Conservation (phyloP, 306 rosid species). For the Lathyrus oleraceus region DNA sequence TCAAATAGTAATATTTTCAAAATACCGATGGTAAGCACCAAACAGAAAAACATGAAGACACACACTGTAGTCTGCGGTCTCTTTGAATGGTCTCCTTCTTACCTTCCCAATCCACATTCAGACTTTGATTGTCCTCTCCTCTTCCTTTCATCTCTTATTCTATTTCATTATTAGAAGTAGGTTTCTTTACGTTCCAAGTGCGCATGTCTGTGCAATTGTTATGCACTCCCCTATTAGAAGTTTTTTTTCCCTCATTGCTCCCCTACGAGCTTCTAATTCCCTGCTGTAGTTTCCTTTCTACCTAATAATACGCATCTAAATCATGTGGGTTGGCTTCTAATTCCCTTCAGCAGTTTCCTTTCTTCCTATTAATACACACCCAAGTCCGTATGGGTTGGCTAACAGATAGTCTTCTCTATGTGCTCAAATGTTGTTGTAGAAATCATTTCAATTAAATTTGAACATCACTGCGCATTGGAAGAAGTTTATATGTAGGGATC, state of each 20-base stretch:
- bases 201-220: background rate
- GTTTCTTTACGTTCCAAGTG: background rate
- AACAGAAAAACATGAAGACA: background rate
- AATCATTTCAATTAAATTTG: conserved; percentile 8
- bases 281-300: background rate
- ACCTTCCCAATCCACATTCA: background rate
- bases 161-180: too few species aligned
- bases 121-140: background rate
- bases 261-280: background rate
- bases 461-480: background rate
- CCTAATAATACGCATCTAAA: background rate
- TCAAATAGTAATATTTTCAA: background rate
- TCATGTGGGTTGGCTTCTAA: background rate
- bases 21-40: background rate
- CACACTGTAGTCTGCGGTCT: conserved; percentile 7
- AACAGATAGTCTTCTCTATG: background rate
- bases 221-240: background rate
- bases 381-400: conserved; percentile 7
- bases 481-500: background rate
- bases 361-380: background rate
- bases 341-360: background rate
- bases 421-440: conserved; percentile 6
- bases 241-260: background rate
- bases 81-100: conserved; percentile 11
- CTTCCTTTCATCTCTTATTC: too few species aligned